phyloP scores from a whole-genome alignment of 371 early-diverging fungal genomes.

The Mortierella sp. region DNA sequence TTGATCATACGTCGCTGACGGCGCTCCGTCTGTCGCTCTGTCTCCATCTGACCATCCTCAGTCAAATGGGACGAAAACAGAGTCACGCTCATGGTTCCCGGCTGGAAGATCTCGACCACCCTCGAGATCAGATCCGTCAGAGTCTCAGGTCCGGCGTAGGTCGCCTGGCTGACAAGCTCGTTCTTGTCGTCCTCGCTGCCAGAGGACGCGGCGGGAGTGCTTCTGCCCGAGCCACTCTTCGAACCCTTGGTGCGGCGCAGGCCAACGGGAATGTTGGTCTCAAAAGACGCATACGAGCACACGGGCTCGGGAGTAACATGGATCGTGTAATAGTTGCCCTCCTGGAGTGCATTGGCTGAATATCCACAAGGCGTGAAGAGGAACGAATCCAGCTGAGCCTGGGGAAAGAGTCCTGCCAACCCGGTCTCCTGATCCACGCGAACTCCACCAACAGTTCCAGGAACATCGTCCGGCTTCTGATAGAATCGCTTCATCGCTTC shows the following conservation, averaged over 20 bases:
- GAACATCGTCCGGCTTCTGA: slow-evolving; percentile 58
- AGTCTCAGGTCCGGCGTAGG: slow-evolving; percentile 60
- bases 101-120: slow-evolving; percentile 85
- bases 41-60: slow-evolving; percentile 55
- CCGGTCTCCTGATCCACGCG: slow-evolving; percentile 80
- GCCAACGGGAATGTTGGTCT: slow-evolving; percentile 85
- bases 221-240: slow-evolving; percentile 20
- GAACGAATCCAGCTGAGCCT: slow-evolving; percentile 82
- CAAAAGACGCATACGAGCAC: slow-evolving; percentile 98
- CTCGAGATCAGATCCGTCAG: slow-evolving; percentile 77
- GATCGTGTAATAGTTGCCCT: slow-evolving; percentile 90
- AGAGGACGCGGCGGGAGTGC: slow-evolving; percentile 21
- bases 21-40: slow-evolving; percentile 48
- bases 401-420: slow-evolving; percentile 80
- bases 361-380: slow-evolving; percentile 95
- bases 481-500: slow-evolving; percentile 80
- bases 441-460: slow-evolving; percentile 68
- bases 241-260: slow-evolving; percentile 24
- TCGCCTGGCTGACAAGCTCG: slow-evolving; percentile 48
- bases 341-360: slow-evolving; percentile 88
- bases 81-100: slow-evolving; percentile 85
- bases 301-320: slow-evolving; percentile 98
- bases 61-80: slow-evolving; percentile 75
- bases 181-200: slow-evolving; percentile 40
- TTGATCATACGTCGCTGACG: slow-evolving; percentile 58